A percentile compares a stretch with the other conserved stretches of the same genome.
phyloP scores from a whole-genome alignment of 78 protist genomes.

The Neovahlkampfia damariscottae region DNA sequence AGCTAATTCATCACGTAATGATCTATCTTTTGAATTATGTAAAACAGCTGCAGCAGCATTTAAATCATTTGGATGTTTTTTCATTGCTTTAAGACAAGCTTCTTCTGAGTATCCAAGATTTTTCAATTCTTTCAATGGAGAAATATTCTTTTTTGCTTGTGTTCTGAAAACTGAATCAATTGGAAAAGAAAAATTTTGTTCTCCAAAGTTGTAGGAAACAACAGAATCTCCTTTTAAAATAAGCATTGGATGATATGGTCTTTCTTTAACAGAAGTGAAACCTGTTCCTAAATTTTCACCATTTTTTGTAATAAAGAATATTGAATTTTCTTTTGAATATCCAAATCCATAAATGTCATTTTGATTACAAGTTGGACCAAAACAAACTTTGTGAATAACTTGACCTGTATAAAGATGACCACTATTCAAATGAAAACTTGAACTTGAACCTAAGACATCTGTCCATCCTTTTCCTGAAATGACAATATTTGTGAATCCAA shows the following conservation, averaged over 20 bases:
- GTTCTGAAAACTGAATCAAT: too few relatives aligned
- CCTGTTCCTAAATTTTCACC: background rate
- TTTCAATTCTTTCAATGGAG: background rate
- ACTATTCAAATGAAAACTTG: background rate
- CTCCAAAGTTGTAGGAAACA: background rate
- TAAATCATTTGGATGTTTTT: background rate
- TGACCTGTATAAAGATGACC: background rate
- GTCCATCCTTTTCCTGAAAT: background rate
- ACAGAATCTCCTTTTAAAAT: background rate
- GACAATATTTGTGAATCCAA: too few relatives aligned
- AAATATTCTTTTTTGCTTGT: background rate
- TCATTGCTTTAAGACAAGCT: background rate
- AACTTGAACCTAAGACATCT: background rate
- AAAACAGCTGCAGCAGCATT: background rate
- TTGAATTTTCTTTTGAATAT: background rate
- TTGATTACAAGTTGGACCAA: background rate
- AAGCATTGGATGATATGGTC: background rate
- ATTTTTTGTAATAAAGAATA: background rate
- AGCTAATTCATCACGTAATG: background rate
- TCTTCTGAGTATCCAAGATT: background rate
- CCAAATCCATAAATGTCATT: background rate
- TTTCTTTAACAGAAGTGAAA: background rate
- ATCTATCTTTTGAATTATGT: background rate
- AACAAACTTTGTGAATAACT: background rate
- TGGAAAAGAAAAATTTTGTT: background rate